A percentile compares a stretch with the other conserved stretches of the same genome.
Evolutionary conservation across 768 basidiomycete species (phyloP).

Genomic region (Trametes sanguinea): DNA sequence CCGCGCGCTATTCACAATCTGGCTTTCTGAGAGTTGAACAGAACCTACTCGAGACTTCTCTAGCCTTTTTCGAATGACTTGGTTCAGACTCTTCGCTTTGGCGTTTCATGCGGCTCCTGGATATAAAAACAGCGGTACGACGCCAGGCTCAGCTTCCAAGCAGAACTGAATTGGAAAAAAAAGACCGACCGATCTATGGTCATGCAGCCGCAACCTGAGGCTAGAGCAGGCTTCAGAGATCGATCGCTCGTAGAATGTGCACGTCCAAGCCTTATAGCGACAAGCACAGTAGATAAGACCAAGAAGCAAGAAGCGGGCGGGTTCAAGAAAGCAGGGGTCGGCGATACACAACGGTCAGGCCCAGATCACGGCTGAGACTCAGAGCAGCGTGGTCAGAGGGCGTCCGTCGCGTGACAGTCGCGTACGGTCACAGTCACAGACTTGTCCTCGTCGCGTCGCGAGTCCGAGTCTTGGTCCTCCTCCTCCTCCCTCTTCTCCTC

Average conservation of each 20-base stretch:
- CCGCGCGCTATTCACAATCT: neutral
- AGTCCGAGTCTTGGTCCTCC: conserved; percentile 30
- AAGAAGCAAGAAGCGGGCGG: no score
- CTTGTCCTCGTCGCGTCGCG: conserved; percentile 23
- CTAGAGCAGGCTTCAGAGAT: no score
- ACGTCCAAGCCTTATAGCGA: no score
- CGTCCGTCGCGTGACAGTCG: neutral
- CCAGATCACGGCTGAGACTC: neutral
- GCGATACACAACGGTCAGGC: no score
- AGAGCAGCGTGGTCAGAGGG: neutral
- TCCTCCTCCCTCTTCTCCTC: conserved; percentile 23
- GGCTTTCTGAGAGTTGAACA: neutral
- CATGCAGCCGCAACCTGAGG: no score
- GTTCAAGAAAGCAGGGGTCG: no score
- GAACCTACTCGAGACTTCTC: neutral
- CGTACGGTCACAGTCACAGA: neutral
- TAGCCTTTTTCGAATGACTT: neutral
- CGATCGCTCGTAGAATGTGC: no score
- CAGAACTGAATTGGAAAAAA: no score
- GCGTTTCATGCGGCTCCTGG: neutral
- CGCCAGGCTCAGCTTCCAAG: no score
- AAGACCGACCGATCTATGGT: no score
- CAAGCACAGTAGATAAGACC: no score
- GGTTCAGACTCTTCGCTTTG: neutral
- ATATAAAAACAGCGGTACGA: no score